Conservation (phyloP, 2,329 filamentous ascomycete species). For the Thielaviopsis populi region DNA sequence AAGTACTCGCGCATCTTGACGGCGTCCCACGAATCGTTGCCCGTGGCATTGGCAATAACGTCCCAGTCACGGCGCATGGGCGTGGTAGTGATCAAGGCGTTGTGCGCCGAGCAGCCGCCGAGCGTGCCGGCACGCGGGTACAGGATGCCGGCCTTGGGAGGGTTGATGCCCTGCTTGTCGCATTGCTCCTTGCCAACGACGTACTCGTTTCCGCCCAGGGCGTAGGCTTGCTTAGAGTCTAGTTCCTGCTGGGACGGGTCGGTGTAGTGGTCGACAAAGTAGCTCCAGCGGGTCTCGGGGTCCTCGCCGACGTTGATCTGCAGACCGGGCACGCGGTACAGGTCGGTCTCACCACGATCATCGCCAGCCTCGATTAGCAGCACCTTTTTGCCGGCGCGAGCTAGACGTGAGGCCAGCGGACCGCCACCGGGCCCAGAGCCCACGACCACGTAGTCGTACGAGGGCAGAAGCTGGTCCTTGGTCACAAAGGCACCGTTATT, state of each 20-base stretch:
- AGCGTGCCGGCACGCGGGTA: conserved; percentile 28
- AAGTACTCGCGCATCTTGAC: conserved; percentile 30
- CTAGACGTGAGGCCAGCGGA: conserved; percentile 40
- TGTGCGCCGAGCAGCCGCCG: conserved; percentile 25
- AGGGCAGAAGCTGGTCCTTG: conserved; percentile 1
- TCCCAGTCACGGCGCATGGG: conserved; percentile 26
- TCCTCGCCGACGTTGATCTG: conserved; percentile 21
- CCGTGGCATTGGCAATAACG: conserved; percentile 27
- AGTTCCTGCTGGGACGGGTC: conserved; percentile 21
- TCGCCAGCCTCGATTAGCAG: conserved; percentile 45
- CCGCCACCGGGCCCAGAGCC: conserved; percentile 42
- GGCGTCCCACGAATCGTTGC: conserved; percentile 30
- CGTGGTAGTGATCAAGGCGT: conserved; percentile 23
- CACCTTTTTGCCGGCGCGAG: conserved; percentile 39
- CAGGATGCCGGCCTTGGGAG: conserved; percentile 25
- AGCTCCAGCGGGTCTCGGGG: conserved; percentile 35
- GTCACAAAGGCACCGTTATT: conserved; percentile 9
- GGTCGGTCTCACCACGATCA: conserved; percentile 30
- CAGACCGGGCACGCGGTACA: conserved; percentile 22
- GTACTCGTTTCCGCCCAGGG: conserved; percentile 6
- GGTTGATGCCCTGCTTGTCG: conserved; percentile 11
- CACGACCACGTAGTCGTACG: conserved; percentile 45
- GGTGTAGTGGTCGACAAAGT: conserved; percentile 47
- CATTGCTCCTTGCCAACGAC: conserved; percentile 1
- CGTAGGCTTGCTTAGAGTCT: conserved; percentile 33